These are phyloP conservation scores for Backusella tuberculispora DNA, from an alignment of 192 early-diverging fungal genomes.

Conservation along the genomic window DNA sequence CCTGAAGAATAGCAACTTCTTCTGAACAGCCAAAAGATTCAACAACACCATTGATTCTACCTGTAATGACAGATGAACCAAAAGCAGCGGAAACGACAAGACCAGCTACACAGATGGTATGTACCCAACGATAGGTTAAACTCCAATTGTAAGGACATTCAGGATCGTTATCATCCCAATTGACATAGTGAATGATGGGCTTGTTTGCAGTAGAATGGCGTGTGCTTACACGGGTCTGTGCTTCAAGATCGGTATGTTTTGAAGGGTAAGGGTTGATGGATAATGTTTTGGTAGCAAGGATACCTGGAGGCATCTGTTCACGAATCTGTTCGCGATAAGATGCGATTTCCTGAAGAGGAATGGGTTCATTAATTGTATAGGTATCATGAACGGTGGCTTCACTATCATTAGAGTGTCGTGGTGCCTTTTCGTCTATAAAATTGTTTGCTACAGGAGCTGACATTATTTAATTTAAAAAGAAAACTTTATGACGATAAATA, in stretches of 20 bases:
- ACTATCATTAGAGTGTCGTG: conserved; percentile 5
- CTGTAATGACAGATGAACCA: conserved; percentile 33
- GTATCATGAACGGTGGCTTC: conserved; percentile 11
- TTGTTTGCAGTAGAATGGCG: neutral
- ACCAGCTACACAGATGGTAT: conserved; percentile 26
- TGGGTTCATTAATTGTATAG: conserved; percentile 17
- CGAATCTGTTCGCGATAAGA: conserved; percentile 22
- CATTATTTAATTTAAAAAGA: neutral
- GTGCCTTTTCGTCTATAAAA: neutral
- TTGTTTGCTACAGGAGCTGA: neutral
- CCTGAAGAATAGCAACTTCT: conserved; percentile 35
- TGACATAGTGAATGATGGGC: conserved; percentile 29
- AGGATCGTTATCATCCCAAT: conserved; percentile 36
- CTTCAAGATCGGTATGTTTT: conserved; percentile 18
- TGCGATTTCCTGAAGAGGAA: conserved; percentile 18
- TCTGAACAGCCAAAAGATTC: conserved; percentile 23
- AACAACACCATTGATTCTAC: conserved; percentile 19
- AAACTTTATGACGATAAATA: neutral
- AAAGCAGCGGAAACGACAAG: conserved; percentile 37
- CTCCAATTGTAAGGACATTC: conserved; percentile 40
- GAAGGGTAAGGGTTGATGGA: conserved; percentile 12
- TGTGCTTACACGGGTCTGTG: neutral
- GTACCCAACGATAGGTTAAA: conserved; percentile 23
- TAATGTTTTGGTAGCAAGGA: conserved; percentile 17
- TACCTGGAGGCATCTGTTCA: conserved; percentile 25